Base-by-base conservation (phyloP, 164 flowering plant species). In the Kingdonia uniflora region DNA sequence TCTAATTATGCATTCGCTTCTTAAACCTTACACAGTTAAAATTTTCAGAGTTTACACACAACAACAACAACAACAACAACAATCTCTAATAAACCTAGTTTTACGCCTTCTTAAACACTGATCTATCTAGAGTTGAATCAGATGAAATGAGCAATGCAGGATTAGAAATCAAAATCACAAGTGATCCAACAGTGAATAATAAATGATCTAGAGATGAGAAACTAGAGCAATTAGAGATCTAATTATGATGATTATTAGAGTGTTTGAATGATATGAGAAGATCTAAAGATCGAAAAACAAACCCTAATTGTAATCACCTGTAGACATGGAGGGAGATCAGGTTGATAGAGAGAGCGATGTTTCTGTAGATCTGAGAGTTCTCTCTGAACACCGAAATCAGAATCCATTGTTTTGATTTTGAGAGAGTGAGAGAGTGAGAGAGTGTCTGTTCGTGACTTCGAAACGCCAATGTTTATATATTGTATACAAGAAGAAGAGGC, bases 301-400 rank as follows among this genome's bases (percentile, higher is more conserved):
- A n/a, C n/a, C n/a, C n/a, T n/a, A n/a, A n/a, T n/a, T n/a, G n/a
- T n/a, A n/a, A n/a, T n/a, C 23, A 84, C 98, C 96, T 87, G 94
- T 19, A 87, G 96, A 56, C 98, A 87, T 12, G 98, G 98, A 68
- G 98, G 98, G n/a, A 87, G 74, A 40, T 77, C 77, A 0, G 98
- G 96, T 15, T 79, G 69, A 66, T 91, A 87, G 5, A 63, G 76
- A 57, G 92, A 57, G 42, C 96, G 81, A 17, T 70, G 74, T 53
- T 85, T 80, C 61, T 91, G 98, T 43, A 91, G 88, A 65, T 74
- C 87, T 53, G 98, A 87, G 56, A 91, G 91, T 65, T 91, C 92
- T 67, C 95, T 76, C 39, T 83, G 77, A 52, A 80, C 70, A 57
- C 98, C 98, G 74, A 53, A 90, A 71, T 90, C 97, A 12, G 95